Percentiles rank a stretch among this genome's conserved stretches.
Conservation (phyloP, 805 yeast genomes). For the Wickerhamomyces hampshirensis region DNA sequence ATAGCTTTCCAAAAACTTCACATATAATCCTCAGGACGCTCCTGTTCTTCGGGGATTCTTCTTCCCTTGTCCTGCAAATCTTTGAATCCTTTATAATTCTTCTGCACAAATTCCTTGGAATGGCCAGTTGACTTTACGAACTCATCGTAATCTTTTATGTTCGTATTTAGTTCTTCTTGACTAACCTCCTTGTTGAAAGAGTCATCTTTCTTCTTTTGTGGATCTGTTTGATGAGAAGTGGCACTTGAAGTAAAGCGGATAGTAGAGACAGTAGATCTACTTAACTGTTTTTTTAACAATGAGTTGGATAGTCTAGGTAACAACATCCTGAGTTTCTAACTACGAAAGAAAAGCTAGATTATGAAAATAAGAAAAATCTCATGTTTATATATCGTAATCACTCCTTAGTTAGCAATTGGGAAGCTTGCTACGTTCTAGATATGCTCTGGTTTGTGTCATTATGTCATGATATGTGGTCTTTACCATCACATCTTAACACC, state of each 20-base stretch:
- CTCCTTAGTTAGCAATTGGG: too few species aligned
- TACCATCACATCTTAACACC: too few species aligned
- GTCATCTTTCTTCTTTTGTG: conserved; percentile 4
- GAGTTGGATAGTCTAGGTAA: neutral
- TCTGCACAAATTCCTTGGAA: conserved; percentile 6
- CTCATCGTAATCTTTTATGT: conserved; percentile 8
- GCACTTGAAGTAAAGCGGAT: neutral
- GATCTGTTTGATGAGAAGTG: neutral
- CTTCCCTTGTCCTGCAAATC: conserved; percentile 21
- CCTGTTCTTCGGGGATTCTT: conserved; percentile 20
- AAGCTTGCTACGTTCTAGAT: too few species aligned
- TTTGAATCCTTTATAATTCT: conserved; percentile 13
- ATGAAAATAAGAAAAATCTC: too few species aligned
- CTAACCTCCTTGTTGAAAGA: conserved; percentile 15
- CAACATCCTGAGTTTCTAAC: too few species aligned
- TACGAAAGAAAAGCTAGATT: too few species aligned
- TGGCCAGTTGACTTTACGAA: conserved; percentile 4
- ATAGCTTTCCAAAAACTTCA: conserved; percentile 2
- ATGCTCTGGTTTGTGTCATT: too few species aligned
- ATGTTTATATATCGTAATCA: too few species aligned
- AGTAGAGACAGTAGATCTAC: neutral
- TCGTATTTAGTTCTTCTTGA: conserved; percentile 9
- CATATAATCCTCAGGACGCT: conserved; percentile 24
- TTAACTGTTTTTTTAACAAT: neutral
- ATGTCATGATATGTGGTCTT: too few species aligned